Conservation (phyloP, 148 eudicot species). For the Chenopodium berlandieri region DNA sequence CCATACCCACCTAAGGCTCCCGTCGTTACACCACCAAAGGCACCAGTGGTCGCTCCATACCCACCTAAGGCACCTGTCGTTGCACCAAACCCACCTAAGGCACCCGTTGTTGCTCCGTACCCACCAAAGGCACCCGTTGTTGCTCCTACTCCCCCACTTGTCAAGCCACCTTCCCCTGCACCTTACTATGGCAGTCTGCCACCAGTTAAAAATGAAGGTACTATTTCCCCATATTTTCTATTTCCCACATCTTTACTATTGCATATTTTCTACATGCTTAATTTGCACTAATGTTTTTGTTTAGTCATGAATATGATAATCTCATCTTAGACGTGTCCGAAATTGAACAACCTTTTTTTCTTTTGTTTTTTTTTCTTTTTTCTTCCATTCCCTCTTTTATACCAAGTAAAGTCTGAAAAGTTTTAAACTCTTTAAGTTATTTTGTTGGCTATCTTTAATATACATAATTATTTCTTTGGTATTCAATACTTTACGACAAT, state of each 20-base stretch:
- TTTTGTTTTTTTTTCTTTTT: no score
- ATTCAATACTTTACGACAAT: neutral
- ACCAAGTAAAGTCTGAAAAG: no score
- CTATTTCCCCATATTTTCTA: neutral
- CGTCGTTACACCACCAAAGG: neutral
- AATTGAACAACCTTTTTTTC: no score
- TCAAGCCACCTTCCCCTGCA: slow-evolving; percentile 29
- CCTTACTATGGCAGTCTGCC: slow-evolving; percentile 38
- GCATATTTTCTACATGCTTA: neutral
- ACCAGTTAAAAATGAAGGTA: slow-evolving; percentile 51
- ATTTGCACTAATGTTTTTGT: neutral
- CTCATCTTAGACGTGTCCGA: no score
- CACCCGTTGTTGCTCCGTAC: neutral
- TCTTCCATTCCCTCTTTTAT: no score
- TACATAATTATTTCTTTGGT: neutral
- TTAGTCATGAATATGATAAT: neutral
- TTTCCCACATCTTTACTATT: neutral
- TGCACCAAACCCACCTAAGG: slow-evolving; percentile 5
- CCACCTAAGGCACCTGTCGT: slow-evolving; percentile 20
- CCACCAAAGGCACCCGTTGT: slow-evolving; percentile 21
- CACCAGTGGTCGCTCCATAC: neutral
- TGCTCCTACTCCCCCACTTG: slow-evolving; percentile 9
- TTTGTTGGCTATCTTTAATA: neutral
- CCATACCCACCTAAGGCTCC: slow-evolving; percentile 25
- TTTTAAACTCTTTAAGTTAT: no score